Base-by-base conservation (phyloP, 768 basidiomycete species). In the Mycena floridula region DNA sequence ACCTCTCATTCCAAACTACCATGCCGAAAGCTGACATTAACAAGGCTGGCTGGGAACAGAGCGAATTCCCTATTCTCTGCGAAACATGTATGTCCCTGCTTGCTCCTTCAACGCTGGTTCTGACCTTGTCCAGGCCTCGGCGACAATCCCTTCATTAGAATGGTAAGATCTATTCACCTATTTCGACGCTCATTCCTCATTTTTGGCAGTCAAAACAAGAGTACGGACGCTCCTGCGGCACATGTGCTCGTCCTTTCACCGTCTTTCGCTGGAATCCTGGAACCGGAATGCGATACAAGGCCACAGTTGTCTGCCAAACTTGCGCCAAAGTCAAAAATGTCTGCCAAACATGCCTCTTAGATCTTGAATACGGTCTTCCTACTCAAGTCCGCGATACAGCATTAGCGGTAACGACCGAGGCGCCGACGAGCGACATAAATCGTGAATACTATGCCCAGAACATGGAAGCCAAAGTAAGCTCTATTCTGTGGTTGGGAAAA, bases 211-310 rank as follows among this genome's bases (percentile, higher is more conserved):
- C 90, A 5, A 98, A 97, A 66, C 96, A 98, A 76, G 88, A 93
- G 59, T 95, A 88, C 50, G 96, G 93, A 4, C 77, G 87, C 22
- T 92, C 92, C 43, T 99, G 96, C 65, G 97, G 97, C 51, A 95
- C 95, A 43, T 99, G 96, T 59, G 92, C 93, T 3, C 79, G 96
- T 20, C 96, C 91, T 2, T 95, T 94, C 67, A 95, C 90, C 39
- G 87, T 97, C 54, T 99, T 99, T 68, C 86, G 92, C 30, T 99
- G 96, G 96, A 95, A 97, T 58, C 94, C 96, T 2, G 96, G 96
- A 37, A 69, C 82, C 3, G 95, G 93, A 32, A 85, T 83, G 61
- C 83, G 95, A 23, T 97, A 79, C 80, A 98, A 98, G 73, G 88
- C 91, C 47, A 99, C 96, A 9, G 92, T 96, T 49, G 82, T 97